Conservation (phyloP, 371 early-diverging fungal genomes). For the Fennellomyces sp. region DNA sequence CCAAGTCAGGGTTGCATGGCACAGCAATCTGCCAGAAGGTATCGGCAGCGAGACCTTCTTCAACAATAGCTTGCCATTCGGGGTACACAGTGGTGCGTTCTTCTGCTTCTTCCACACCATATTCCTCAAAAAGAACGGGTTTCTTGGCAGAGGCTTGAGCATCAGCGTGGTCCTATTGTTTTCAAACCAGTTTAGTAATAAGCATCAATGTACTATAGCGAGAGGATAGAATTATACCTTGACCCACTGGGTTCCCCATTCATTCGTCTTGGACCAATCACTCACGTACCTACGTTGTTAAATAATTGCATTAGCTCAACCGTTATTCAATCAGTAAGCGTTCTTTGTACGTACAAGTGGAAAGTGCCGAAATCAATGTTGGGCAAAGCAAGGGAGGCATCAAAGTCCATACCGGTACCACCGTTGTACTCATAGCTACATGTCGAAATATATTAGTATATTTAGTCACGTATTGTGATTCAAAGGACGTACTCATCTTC, state of each 20-base stretch:
- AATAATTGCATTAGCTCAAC: no score
- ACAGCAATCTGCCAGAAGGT: constrained; percentile 12
- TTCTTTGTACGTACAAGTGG: constrained; percentile 8
- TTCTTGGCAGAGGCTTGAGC: background rate
- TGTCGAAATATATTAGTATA: no score
- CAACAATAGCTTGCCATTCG: constrained; percentile 1
- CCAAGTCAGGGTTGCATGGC: constrained; percentile 2
- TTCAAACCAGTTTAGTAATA: no score
- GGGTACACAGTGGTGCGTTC: background rate
- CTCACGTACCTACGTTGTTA: no score
- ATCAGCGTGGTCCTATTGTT: constrained; percentile 1
- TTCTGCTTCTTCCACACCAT: background rate
- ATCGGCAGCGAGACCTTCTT: constrained; percentile 9
- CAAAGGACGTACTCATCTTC: background rate
- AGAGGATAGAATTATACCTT: no score
- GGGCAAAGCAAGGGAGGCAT: constrained; percentile 1
- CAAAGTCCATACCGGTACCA: constrained; percentile 6
- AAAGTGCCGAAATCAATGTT: constrained; percentile 12
- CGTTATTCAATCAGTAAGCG: no score
- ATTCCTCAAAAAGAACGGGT: constrained; percentile 11
- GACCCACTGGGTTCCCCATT: constrained; percentile 2
- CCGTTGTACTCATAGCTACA: constrained; percentile 11
- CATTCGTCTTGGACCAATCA: background rate
- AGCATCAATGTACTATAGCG: no score
- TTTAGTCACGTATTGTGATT: no score